A percentile compares a stretch with the other conserved stretches of the same genome.
These are phyloP conservation scores for Debaryomycetaceae sp. DNA, from an alignment of 1,139 yeast species.

Conservation along the genomic window DNA sequence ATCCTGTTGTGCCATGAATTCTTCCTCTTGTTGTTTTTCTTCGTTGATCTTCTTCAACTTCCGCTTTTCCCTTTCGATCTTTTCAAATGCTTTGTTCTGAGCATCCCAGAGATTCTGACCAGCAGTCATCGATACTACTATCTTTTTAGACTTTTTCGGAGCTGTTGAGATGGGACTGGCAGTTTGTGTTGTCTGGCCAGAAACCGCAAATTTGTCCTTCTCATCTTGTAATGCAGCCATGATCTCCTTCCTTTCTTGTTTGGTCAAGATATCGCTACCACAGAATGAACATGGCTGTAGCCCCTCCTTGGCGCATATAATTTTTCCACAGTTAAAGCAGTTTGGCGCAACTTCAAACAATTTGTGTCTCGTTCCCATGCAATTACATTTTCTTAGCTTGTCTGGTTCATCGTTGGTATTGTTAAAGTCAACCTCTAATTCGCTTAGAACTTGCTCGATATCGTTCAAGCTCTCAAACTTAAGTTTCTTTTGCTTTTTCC, in stretches of 20 bases:
- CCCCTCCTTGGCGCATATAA: constrained; percentile 87
- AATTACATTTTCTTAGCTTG: constrained; percentile 51
- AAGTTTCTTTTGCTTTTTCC: constrained; percentile 32
- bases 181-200: constrained; percentile 18
- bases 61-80: constrained; percentile 40
- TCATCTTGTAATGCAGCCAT: constrained; percentile 49
- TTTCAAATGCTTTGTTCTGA: constrained; percentile 60
- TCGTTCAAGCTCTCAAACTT: constrained; percentile 55
- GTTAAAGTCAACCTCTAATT: constrained; percentile 24
- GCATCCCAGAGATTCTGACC: constrained; percentile 67
- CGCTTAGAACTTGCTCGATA: constrained; percentile 42
- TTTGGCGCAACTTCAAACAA: constrained; percentile 88
- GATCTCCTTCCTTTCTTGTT: constrained; percentile 60
- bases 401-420: not conserved
- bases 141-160: constrained; percentile 30
- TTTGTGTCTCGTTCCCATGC: constrained; percentile 85
- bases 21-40: constrained; percentile 27
- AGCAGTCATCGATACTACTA: constrained; percentile 52
- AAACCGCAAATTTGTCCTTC: constrained; percentile 14
- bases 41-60: constrained; percentile 13
- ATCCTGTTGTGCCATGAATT: constrained; percentile 24
- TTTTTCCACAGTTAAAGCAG: constrained; percentile 90
- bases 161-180: constrained; percentile 9
- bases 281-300: constrained; percentile 87
- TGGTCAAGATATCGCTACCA: constrained; percentile 60